Conservation (phyloP, 1,139 yeast species). For the Hanseniaspora sp. region DNA sequence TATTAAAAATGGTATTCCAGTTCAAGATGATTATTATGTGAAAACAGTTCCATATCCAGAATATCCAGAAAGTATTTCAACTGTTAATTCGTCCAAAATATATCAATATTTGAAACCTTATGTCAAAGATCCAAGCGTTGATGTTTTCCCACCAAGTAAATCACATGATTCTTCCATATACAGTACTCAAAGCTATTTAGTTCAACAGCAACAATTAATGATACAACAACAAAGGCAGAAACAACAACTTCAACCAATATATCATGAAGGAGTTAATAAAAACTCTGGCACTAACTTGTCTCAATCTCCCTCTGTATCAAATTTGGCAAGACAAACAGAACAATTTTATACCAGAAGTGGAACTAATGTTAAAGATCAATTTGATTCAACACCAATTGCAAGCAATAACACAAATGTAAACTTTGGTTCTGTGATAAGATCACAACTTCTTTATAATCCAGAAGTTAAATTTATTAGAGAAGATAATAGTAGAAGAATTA, state of each 20-base stretch:
- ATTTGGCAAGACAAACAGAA: background rate
- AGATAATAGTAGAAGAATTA: slow-evolving; percentile 19
- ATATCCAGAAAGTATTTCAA: background rate
- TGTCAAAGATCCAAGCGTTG: background rate
- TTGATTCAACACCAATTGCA: background rate
- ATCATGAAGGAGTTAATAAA: background rate
- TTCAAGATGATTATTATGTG: slow-evolving; percentile 84
- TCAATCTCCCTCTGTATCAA: background rate
- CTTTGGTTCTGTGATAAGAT: background rate
- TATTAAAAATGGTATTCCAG: slow-evolving; percentile 66
- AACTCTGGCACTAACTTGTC: background rate
- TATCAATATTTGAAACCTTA: slow-evolving; percentile 2
- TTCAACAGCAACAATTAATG: background rate
- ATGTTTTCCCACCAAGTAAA: slow-evolving; percentile 2
- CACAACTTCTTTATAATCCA: background rate
- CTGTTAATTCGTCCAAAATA: background rate
- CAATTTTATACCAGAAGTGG: background rate
- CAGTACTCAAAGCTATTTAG: background rate
- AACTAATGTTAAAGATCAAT: background rate
- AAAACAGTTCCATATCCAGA: slow-evolving; percentile 5
- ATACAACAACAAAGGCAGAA: background rate
- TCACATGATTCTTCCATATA: background rate
- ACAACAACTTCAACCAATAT: background rate
- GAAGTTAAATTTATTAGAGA: background rate
- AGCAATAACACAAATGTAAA: background rate